Conservation (phyloP, 257 asterid species). For the Catharanthus roseus region DNA sequence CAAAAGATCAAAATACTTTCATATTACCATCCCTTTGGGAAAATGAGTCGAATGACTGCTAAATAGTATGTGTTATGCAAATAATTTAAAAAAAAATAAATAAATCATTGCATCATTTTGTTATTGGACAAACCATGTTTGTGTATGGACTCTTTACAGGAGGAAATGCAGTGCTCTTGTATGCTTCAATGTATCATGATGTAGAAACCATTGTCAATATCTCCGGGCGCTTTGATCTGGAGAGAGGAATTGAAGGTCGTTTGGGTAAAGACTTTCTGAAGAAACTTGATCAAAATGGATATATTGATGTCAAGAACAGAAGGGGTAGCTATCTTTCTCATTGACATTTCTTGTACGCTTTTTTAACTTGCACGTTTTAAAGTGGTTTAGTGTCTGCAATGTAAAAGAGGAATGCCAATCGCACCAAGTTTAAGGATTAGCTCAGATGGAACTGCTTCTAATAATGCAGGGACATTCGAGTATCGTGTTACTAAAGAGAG, state of each 20-base stretch:
- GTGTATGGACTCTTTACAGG: slow-evolving; percentile 41
- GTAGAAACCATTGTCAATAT: slow-evolving; percentile 52
- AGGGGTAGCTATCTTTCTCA: slow-evolving; percentile 37
- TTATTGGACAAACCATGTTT: not conserved
- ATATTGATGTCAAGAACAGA: slow-evolving; percentile 63
- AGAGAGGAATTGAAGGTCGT: slow-evolving; percentile 79
- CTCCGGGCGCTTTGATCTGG: slow-evolving; percentile 74
- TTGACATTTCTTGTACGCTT: not conserved
- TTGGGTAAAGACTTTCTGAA: slow-evolving; percentile 63
- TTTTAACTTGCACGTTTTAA: not conserved
- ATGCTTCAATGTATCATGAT: slow-evolving; percentile 60
- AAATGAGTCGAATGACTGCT: not conserved
- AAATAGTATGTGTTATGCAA: not conserved
- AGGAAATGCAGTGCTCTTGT: slow-evolving; percentile 85
- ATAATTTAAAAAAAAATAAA: too few relatives aligned
- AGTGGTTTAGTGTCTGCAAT: not conserved
- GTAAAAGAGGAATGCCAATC: not conserved
- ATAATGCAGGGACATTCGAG: slow-evolving; percentile 47
- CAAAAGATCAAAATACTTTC: too few relatives aligned
- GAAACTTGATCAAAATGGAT: slow-evolving; percentile 52
- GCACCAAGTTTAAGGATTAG: not conserved
- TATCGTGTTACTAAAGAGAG: slow-evolving; percentile 71
- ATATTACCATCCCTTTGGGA: not conserved
- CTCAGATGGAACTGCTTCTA: slow-evolving; percentile 2
- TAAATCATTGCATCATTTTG: not conserved